Percentiles rank a stretch among this genome's conserved stretches.
Conservation (phyloP, 192 early-diverging fungal species). For the Backusella parvicylindrica region DNA sequence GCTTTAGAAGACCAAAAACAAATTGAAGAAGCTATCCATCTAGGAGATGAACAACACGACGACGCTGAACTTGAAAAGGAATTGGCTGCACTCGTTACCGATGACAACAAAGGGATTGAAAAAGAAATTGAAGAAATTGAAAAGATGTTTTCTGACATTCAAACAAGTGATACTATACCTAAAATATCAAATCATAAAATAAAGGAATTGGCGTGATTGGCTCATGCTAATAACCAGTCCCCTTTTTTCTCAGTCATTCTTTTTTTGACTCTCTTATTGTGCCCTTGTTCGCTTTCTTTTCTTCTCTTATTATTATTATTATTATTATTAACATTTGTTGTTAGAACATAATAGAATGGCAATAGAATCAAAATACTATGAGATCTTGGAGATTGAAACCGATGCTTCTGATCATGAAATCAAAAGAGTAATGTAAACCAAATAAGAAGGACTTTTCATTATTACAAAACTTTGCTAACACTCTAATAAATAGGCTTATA, state of each 20-base stretch:
- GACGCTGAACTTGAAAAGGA: background rate
- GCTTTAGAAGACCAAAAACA: constrained; percentile 58
- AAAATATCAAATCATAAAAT: constrained; percentile 3
- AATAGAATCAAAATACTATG: constrained; percentile 33
- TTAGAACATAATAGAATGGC: constrained; percentile 17
- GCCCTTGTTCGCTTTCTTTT: background rate
- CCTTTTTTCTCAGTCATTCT: background rate
- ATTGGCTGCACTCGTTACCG: background rate
- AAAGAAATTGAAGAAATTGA: background rate
- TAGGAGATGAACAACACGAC: background rate
- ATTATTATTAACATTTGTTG: background rate
- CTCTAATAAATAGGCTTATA: constrained; percentile 46
- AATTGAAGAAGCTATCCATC: constrained; percentile 56
- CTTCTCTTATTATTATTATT: background rate
- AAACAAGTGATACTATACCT: background rate
- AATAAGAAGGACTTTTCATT: background rate
- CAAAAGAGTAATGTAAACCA: constrained; percentile 32
- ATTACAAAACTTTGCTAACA: no score
- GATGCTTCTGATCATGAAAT: constrained; percentile 53
- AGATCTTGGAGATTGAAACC: constrained; percentile 34
- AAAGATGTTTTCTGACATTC: background rate
- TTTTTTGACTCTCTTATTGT: background rate
- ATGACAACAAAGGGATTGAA: background rate
- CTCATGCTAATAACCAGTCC: background rate
- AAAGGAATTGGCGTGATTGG: background rate